Base-by-base conservation (phyloP, 495 filamentous ascomycete genomes). In the Penicillium tannophilum region DNA sequence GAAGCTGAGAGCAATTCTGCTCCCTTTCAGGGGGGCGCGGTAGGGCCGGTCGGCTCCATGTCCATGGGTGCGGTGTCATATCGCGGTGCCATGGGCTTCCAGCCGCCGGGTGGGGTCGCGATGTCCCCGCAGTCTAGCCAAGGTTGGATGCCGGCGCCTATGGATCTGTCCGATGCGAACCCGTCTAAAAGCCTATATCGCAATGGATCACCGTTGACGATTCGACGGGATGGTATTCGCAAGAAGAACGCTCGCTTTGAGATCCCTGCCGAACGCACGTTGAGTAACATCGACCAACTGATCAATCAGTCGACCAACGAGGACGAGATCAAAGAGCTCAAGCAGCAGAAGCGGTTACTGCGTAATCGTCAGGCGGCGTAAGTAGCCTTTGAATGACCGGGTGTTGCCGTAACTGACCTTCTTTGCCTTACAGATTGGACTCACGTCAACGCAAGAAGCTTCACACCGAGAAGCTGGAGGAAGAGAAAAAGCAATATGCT, bases 201-300 rank as follows among this genome's bases (percentile, higher is more conserved):
- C 53, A 88, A 91, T 44, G 89, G 89, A 74, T 91, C 92, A 56
- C 89, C 93, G 43, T 80, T 93, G 70, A 78, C 74, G 51, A 59
- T 82, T 48, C 84, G 92, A 63, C 87, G 92, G 63, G 93, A 96
- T 68, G 94, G 94, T 49, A 96, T 98, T 76, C 87, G 95, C 63
- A 99, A 99, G 88, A 98, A 97, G 88, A 99, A 99, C 66, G 93
- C 93, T 63, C 88, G 95, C 47, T 97, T 99, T 75, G 94, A 98
- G 69, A 98, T 99, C 60, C 94, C 94, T 5, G 86, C 90, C 11
- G 95, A 97, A 77, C 85, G 93, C 44, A 98, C 90, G 63, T 83
- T 98, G 60, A 86, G 83, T 79, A 98, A 96, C 73, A 98, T 99
- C 77, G 94, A 99, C 72, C 84, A 90, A 53, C 78, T 98, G 65